Evolutionary conservation across 441 rosid species (phyloP).

Genomic region (Erodium trifolium): DNA sequence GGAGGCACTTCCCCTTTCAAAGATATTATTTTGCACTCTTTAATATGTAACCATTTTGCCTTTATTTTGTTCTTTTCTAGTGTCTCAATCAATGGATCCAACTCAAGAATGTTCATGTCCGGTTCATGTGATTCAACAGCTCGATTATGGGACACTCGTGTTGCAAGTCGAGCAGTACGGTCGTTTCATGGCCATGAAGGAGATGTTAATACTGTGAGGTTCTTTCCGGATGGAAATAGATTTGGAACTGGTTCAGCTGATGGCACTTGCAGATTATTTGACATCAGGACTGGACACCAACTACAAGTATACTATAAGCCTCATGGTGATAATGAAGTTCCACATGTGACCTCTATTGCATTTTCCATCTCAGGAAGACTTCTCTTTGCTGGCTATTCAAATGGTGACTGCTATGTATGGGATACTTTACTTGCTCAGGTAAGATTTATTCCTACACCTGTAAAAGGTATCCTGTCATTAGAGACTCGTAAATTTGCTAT

Average conservation of each 20-base stretch:
- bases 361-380: slow-evolving; percentile 47
- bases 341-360: slow-evolving; percentile 49
- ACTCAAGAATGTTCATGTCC: slow-evolving; percentile 73
- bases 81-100: slow-evolving; percentile 65
- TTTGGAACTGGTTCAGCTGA: slow-evolving; percentile 98
- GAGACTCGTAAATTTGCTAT: background rate
- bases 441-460: slow-evolving; percentile 8
- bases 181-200: slow-evolving; percentile 91
- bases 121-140: slow-evolving; percentile 95
- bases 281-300: slow-evolving; percentile 88
- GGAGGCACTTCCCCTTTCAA: background rate
- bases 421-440: slow-evolving; percentile 90
- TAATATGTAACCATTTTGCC: background rate
- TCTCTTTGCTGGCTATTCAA: slow-evolving; percentile 78
- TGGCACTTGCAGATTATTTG: slow-evolving; percentile 92
- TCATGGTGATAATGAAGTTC: slow-evolving; percentile 42
- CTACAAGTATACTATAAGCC: slow-evolving; percentile 67
- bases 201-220: slow-evolving; percentile 85
- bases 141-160: slow-evolving; percentile 92
- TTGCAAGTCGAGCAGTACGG: slow-evolving; percentile 83
- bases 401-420: slow-evolving; percentile 80
- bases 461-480: background rate
- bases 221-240: slow-evolving; percentile 93
- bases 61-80: slow-evolving; percentile 35
- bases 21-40: background rate